Base-by-base conservation (phyloP, 2,329 filamentous ascomycete species). In the Fusarium devonianum region DNA sequence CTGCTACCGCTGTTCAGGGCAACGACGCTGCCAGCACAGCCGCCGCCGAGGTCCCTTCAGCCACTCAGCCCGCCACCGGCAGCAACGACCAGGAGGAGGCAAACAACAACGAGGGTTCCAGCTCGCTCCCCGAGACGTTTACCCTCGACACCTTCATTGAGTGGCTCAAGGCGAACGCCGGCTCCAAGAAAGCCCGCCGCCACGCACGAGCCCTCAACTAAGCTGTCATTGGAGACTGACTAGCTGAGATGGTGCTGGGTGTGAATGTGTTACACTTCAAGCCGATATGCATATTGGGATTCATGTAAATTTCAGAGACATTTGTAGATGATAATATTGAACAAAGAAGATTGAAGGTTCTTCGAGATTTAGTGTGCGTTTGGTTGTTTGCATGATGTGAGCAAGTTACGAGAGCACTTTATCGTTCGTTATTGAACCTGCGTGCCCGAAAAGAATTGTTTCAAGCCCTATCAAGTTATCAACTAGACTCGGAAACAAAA, bases 91-190 rank as follows among this genome's bases (percentile, higher is more conserved):
- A 28, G 34, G 33, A 36, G 32, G 32, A 14, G n/a, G n/a, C n/a
- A n/a, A n/a, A n/a, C 17, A 32, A n/a, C 30, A 14, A 4, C n/a
- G 11, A 36, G 19, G 16, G 14, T 18, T 33, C 45, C 7, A 42
- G 39, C 32, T 19, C 54, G 26, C 59, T 62, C n/a, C 59, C 59
- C 25, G 43, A 62, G 56, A 62, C 55, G 8, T 62, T 62, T 32
- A 62, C 59, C 2, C 59, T 62, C 1, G 58, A 62, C n/a, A 62
- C 58, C 33, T 62, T 62, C 44, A 62, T 62, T 41, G 34, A 41
- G 5, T 62, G 59, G 59, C 43, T 62, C 6, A 50, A 41, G 2
- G 26, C 37, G 11, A 47, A 50, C 16, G 42, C 39, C 36, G 57
- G 35, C 7, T 42, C 46, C 3, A 39, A 39, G 25, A 59, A 60